A percentile compares a stretch with the other conserved stretches of the same genome.
Conservation (phyloP, 768 basidiomycete species). For the Tylopilus plumbeoviolaceoides region DNA sequence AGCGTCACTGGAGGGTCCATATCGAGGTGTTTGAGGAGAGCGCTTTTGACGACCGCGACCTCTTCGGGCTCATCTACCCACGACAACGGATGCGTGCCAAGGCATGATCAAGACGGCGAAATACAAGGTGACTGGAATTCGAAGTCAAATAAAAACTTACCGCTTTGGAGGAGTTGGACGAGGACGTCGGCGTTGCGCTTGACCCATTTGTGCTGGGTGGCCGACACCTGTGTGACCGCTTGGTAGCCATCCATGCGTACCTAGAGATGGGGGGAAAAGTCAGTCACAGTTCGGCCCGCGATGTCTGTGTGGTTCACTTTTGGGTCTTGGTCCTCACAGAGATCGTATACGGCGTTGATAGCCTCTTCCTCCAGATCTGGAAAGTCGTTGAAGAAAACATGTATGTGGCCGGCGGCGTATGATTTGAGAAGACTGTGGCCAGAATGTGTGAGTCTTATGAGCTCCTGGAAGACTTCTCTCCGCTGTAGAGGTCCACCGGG, state of each 20-base stretch:
- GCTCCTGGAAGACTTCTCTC: slow-evolving; percentile 45
- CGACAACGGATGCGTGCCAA: slow-evolving; percentile 9
- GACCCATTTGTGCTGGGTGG: slow-evolving; percentile 51
- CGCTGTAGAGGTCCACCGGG: slow-evolving; percentile 43
- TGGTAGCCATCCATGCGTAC: slow-evolving; percentile 68
- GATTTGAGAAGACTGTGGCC: slow-evolving; percentile 45
- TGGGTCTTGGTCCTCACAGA: slow-evolving; percentile 65
- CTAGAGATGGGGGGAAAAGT: slow-evolving; percentile 29
- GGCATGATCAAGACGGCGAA: slow-evolving; percentile 18
- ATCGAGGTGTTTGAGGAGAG: slow-evolving; percentile 58
- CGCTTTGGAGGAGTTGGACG: slow-evolving; percentile 71
- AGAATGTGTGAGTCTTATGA: slow-evolving; percentile 53
- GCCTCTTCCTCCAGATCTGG: slow-evolving; percentile 70
- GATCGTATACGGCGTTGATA: slow-evolving; percentile 74
- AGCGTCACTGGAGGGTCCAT: slow-evolving; percentile 59
- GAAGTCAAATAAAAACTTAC: slow-evolving; percentile 36
- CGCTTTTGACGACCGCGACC: slow-evolving; percentile 55
- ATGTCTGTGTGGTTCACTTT: slow-evolving; percentile 34
- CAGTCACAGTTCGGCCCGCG: slow-evolving; percentile 6
- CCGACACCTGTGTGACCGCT: slow-evolving; percentile 51
- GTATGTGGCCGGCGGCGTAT: slow-evolving; percentile 55
- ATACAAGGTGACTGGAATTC: slow-evolving; percentile 1
- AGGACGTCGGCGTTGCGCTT: slow-evolving; percentile 73
- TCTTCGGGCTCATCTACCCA: slow-evolving; percentile 61
- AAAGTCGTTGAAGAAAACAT: slow-evolving; percentile 58